These are phyloP conservation scores for Colletotrichum sansevieriae DNA, from an alignment of 2,329 filamentous ascomycete species.

Conservation along the genomic window DNA sequence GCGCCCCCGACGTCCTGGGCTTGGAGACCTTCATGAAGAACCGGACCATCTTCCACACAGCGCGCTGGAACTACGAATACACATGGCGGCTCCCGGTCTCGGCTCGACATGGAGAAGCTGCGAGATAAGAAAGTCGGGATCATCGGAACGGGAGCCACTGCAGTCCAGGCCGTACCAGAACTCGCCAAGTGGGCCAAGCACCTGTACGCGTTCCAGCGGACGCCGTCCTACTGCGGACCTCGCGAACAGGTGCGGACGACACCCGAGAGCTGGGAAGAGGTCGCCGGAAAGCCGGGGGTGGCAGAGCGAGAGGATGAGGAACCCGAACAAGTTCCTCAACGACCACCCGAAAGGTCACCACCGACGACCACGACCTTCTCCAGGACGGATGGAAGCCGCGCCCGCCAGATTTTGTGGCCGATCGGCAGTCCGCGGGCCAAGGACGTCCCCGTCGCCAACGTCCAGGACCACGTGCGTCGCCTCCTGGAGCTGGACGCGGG, in stretches of 20 bases:
- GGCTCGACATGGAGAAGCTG: conserved; percentile 59
- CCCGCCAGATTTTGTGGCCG: neutral
- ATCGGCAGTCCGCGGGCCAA: conserved; percentile 29
- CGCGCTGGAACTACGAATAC: conserved; percentile 58
- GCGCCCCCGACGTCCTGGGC: conserved; percentile 44
- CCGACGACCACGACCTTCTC: conserved; percentile 56
- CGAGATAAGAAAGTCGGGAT: conserved; percentile 61
- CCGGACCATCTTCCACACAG: conserved; percentile 59
- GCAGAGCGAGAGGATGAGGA: conserved; percentile 49
- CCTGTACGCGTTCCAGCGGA: conserved; percentile 68
- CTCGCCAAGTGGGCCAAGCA: conserved; percentile 62
- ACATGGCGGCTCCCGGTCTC: conserved; percentile 55
- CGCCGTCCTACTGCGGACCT: conserved; percentile 57
- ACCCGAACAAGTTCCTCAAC: neutral
- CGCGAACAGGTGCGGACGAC: conserved; percentile 53
- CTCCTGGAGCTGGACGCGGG: conserved; percentile 57
- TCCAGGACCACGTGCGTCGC: conserved; percentile 49
- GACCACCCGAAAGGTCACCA: neutral
- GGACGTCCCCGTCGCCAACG: conserved; percentile 34
- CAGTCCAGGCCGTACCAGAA: conserved; percentile 58
- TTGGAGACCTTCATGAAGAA: conserved; percentile 50
- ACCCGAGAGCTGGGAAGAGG: conserved; percentile 54
- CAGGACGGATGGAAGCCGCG: conserved; percentile 59
- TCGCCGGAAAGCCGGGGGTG: conserved; percentile 52
- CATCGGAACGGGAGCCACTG: conserved; percentile 64